Percentiles rank a stretch among this genome's conserved stretches.
Conservation (phyloP, 1,284 basidiomycete genomes). For the Exobasidium cylindrosporum region DNA sequence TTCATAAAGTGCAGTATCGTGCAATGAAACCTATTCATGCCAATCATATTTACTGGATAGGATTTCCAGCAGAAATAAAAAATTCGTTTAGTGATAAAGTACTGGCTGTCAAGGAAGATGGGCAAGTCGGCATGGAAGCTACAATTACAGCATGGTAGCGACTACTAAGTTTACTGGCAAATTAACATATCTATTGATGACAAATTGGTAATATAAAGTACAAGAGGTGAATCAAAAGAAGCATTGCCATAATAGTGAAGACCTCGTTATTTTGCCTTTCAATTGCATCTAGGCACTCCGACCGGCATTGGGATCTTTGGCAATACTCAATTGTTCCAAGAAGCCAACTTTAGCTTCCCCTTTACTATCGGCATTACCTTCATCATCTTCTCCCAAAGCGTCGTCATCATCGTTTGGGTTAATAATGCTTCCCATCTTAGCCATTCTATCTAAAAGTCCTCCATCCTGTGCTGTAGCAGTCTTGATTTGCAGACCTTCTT, state of each 20-base stretch:
- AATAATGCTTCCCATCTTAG: slow-evolving; percentile 55
- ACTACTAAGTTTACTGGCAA: neutral
- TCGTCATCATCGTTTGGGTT: slow-evolving; percentile 56
- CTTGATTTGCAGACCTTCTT: slow-evolving; percentile 69
- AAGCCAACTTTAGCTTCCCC: slow-evolving; percentile 33
- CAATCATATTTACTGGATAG: slow-evolving; percentile 12
- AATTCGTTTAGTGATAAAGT: neutral
- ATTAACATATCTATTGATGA: neutral
- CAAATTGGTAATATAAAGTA: too few species aligned
- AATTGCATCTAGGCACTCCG: slow-evolving; percentile 12
- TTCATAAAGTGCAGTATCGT: slow-evolving; percentile 26
- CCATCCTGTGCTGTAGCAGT: slow-evolving; percentile 7
- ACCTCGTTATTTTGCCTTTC: neutral
- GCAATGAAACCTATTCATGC: slow-evolving; percentile 28
- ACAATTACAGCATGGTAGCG: slow-evolving; percentile 5
- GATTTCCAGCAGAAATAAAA: neutral
- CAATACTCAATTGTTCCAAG: slow-evolving; percentile 33
- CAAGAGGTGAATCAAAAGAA: too few species aligned
- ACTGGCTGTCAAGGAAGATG: slow-evolving; percentile 11
- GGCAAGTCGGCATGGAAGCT: slow-evolving; percentile 12
- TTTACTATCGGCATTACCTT: slow-evolving; percentile 23
- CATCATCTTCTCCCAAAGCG: slow-evolving; percentile 45
- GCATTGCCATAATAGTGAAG: too few species aligned
- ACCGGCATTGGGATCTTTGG: slow-evolving; percentile 44
- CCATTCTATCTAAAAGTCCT: slow-evolving; percentile 56